These are phyloP conservation scores for Ogataea siamensis DNA, from an alignment of 805 yeast species.

Conservation along the genomic window DNA sequence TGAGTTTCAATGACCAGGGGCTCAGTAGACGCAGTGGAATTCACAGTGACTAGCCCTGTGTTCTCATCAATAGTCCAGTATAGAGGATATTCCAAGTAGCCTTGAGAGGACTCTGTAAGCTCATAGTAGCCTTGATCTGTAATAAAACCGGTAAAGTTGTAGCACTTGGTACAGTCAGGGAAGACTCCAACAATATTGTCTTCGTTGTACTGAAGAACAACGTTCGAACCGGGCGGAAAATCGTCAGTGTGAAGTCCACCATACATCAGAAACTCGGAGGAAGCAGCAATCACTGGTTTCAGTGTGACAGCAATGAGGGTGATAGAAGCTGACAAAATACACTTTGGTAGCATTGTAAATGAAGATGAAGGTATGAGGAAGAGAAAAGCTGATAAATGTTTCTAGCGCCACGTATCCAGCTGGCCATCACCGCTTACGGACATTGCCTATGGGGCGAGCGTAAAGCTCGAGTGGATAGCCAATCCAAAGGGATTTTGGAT, in stretches of 20 bases:
- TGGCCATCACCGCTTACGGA: too few relatives aligned
- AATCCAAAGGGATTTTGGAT: too few relatives aligned
- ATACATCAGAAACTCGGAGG: neutral
- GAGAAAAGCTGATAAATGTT: too few relatives aligned
- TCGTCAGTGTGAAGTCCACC: neutral
- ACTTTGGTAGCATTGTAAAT: neutral
- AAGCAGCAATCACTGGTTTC: neutral
- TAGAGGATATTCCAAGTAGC: neutral
- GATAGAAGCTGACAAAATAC: too few relatives aligned
- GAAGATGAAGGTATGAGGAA: neutral
- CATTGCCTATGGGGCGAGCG: too few relatives aligned
- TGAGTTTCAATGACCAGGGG: neutral
- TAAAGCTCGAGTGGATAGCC: too few relatives aligned
- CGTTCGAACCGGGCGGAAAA: neutral
- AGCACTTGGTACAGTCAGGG: slow-evolving; percentile 1
- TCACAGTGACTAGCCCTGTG: slow-evolving; percentile 1
- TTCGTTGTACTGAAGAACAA: slow-evolving; percentile 1
- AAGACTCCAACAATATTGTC: slow-evolving; percentile 1
- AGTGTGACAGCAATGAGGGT: neutral
- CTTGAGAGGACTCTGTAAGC: neutral
- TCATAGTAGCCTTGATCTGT: slow-evolving; percentile 2
- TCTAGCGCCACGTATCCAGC: too few relatives aligned
- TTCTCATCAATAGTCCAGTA: neutral
- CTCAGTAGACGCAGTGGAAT: neutral
- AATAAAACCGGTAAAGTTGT: slow-evolving; percentile 2